Evolutionary conservation across 495 filamentous ascomycete species (phyloP).

Genomic region (Hypomontagnella monticulosa): DNA sequence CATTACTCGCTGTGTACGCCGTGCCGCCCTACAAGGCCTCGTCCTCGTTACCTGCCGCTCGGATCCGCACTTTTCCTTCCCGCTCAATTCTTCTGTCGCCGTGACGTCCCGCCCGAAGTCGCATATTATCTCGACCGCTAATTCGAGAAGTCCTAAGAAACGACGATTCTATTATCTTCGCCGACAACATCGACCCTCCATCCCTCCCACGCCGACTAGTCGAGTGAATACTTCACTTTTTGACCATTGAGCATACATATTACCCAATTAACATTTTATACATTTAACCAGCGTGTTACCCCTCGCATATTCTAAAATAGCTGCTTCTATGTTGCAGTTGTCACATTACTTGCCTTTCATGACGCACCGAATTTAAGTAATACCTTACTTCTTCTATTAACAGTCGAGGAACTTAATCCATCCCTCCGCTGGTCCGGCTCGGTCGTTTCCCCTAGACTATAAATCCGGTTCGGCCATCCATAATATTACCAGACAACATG

Average conservation of each 20-base stretch:
- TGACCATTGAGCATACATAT: background rate
- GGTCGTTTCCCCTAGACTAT: slow-evolving; percentile 6
- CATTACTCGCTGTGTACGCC: slow-evolving; percentile 4
- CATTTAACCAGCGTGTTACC: no score
- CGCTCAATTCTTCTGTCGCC: slow-evolving; percentile 3
- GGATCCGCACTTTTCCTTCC: slow-evolving; percentile 9
- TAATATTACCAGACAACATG: slow-evolving; percentile 44
- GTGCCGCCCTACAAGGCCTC: slow-evolving; percentile 16
- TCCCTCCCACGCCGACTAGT: no score
- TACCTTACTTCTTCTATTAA: background rate
- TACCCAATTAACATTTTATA: no score
- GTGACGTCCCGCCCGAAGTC: slow-evolving; percentile 20
- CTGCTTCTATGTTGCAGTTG: slow-evolving; percentile 29
- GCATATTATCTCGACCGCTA: slow-evolving; percentile 23
- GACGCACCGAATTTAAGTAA: slow-evolving; percentile 26
- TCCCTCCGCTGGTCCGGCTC: background rate
- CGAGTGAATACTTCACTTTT: background rate
- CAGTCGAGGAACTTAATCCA: slow-evolving; percentile 1
- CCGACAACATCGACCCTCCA: background rate
- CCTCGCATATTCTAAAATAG: background rate
- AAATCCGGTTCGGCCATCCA: slow-evolving; percentile 9
- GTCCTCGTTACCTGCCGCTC: slow-evolving; percentile 11
- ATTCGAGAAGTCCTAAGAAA: background rate
- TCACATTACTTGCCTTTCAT: slow-evolving; percentile 37
- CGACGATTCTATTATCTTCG: background rate